These are phyloP conservation scores for Pseudocercospora pini-densiflorae DNA, from an alignment of 2,329 filamentous ascomycete species.

Conservation along the genomic window DNA sequence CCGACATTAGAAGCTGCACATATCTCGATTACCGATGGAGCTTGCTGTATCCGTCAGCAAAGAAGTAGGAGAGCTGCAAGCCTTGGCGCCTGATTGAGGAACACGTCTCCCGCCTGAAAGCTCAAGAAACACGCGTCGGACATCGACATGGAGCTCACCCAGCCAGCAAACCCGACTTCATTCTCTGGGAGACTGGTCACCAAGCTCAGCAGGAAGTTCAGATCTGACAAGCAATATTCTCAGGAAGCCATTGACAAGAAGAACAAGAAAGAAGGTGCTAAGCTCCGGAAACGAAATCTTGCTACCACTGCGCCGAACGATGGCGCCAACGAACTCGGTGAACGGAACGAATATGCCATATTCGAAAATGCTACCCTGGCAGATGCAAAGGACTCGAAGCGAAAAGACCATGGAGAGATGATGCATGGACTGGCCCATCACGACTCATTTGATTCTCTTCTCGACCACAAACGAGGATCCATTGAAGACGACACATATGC, in stretches of 20 bases:
- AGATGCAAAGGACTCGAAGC: conserved; percentile 20
- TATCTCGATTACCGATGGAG: conserved; percentile 8
- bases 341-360: conserved; percentile 37
- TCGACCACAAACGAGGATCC: conserved; percentile 26
- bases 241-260: conserved; percentile 34
- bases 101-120: neutral
- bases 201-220: conserved; percentile 33
- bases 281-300: conserved; percentile 27
- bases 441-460: conserved; percentile 42
- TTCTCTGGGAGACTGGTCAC: conserved; percentile 38
- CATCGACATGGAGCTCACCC: conserved; percentile 33
- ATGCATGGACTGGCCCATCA: conserved; percentile 44
- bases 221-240: conserved; percentile 36
- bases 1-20: conserved; percentile 2
- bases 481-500: conserved; percentile 12
- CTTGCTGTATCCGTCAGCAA: conserved; percentile 6
- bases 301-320: conserved; percentile 14
- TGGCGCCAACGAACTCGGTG: conserved; percentile 40
- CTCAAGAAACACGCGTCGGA: neutral
- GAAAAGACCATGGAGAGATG: conserved; percentile 44
- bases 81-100: conserved; percentile 1
- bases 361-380: conserved; percentile 34
- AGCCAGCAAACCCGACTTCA: conserved; percentile 33
- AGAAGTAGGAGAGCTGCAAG: conserved; percentile 2
- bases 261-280: conserved; percentile 30